Percentiles rank a stretch among this genome's conserved stretches.
Conservation (phyloP, 75 land plant species). For the Pinus albicaulis region DNA sequence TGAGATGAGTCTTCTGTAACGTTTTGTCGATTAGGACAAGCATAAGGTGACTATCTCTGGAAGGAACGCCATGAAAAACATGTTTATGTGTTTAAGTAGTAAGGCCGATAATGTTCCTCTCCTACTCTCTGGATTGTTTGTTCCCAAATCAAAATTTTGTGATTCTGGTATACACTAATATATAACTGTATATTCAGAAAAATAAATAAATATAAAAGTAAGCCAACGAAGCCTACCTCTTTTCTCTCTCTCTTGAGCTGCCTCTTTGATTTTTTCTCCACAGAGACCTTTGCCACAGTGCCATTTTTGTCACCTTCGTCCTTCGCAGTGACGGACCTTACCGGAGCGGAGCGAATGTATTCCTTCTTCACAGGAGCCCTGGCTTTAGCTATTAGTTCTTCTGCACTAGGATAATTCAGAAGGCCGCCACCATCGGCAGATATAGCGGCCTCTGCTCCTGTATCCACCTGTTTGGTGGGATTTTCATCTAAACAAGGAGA, state of each 20-base stretch:
- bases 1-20: no score
- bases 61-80: no score
- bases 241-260: constrained; percentile 82
- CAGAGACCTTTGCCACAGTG: constrained; percentile 16
- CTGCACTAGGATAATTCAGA: constrained; percentile 25
- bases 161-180: no score
- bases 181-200: neutral
- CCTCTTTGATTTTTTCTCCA: constrained; percentile 89
- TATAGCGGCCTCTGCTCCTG: neutral
- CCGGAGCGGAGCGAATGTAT: constrained; percentile 62
- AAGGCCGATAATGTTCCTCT: no score
- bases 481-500: neutral
- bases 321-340: constrained; percentile 8
- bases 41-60: no score
- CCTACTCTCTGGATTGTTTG: no score
- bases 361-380: constrained; percentile 88
- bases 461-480: no score
- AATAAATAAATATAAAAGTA: neutral
- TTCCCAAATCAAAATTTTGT: no score
- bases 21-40: no score
- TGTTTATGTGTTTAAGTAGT: no score
- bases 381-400: constrained; percentile 76
- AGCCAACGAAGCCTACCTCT: constrained; percentile 32
- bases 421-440: neutral
- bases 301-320: neutral